Conservation (phyloP, 768 basidiomycete species). For the Pulveroboletus sp. region DNA sequence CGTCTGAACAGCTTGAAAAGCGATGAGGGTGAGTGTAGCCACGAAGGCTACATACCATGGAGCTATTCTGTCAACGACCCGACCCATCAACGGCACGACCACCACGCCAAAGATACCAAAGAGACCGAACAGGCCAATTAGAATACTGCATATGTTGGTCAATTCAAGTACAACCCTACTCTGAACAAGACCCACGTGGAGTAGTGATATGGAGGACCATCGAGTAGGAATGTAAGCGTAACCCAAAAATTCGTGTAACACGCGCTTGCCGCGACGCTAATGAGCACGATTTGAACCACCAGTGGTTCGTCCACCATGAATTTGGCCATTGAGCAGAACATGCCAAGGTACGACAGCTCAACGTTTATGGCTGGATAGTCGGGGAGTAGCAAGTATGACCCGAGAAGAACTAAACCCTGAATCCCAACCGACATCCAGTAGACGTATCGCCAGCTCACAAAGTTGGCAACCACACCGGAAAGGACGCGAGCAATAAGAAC, state of each 20-base stretch:
- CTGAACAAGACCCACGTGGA: slow-evolving; percentile 43
- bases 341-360: slow-evolving; percentile 55
- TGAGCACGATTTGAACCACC: slow-evolving; percentile 59
- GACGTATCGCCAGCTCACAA: slow-evolving; percentile 61
- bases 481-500: slow-evolving; percentile 69
- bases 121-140: slow-evolving; percentile 67
- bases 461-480: slow-evolving; percentile 67
- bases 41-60: slow-evolving; percentile 70
- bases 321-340: slow-evolving; percentile 70
- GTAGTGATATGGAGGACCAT: slow-evolving; percentile 66
- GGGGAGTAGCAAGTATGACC: slow-evolving; percentile 59
- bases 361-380: slow-evolving; percentile 75
- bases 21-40: slow-evolving; percentile 40
- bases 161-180: background rate
- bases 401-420: slow-evolving; percentile 50
- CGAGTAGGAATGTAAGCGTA: slow-evolving; percentile 73
- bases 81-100: slow-evolving; percentile 63
- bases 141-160: slow-evolving; percentile 26
- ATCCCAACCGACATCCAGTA: slow-evolving; percentile 72
- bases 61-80: slow-evolving; percentile 58
- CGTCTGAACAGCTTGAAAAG: slow-evolving; percentile 56
- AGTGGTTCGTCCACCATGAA: slow-evolving; percentile 70
- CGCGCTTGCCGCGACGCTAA: slow-evolving; percentile 52
- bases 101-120: slow-evolving; percentile 64
- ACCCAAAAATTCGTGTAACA: slow-evolving; percentile 62